phyloP scores from a whole-genome alignment of 495 filamentous ascomycete species.

The Astrocystis sublimbata region DNA sequence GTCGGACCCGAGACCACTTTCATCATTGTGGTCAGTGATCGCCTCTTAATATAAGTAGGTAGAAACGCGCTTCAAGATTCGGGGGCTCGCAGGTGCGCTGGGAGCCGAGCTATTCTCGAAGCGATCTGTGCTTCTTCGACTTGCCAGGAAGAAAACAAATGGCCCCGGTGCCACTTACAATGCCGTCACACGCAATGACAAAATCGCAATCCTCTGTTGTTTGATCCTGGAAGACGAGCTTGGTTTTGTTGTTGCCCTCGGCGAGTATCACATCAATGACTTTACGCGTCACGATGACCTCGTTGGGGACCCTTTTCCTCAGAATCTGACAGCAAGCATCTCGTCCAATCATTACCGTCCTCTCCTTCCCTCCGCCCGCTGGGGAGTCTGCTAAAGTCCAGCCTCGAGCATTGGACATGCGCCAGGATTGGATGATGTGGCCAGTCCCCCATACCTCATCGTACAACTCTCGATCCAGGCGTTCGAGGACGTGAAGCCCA shows the following conservation, averaged over 20 bases:
- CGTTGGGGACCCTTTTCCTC: slow-evolving; percentile 1
- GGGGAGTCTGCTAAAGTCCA: slow-evolving; percentile 5
- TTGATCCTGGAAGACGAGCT: slow-evolving; percentile 37
- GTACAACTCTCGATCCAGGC: slow-evolving; percentile 6
- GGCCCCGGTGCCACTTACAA: too few relatives aligned
- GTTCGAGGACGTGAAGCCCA: slow-evolving; percentile 12
- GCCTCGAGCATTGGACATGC: slow-evolving; percentile 14
- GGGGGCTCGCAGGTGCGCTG: too few relatives aligned
- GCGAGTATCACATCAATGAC: slow-evolving; percentile 15
- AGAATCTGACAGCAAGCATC: slow-evolving; percentile 14
- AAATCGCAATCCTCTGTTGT: slow-evolving; percentile 48
- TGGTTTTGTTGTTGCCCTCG: slow-evolving; percentile 16
- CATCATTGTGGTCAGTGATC: too few relatives aligned
- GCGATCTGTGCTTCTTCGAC: too few relatives aligned
- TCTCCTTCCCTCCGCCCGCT: slow-evolving; percentile 3
- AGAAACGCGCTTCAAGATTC: too few relatives aligned
- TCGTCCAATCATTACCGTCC: slow-evolving; percentile 14
- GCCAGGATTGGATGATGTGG: slow-evolving; percentile 8
- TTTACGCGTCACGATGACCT: slow-evolving; percentile 11
- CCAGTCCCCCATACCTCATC: slow-evolving; percentile 7
- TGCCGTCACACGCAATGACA: slow-evolving; percentile 63
- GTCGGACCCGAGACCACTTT: slow-evolving; percentile 52
- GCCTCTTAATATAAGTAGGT: too few relatives aligned
- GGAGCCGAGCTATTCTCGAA: too few relatives aligned
- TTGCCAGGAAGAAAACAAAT: too few relatives aligned